Conservation (phyloP, 257 asterid species). For the Solanum neorickii region DNA sequence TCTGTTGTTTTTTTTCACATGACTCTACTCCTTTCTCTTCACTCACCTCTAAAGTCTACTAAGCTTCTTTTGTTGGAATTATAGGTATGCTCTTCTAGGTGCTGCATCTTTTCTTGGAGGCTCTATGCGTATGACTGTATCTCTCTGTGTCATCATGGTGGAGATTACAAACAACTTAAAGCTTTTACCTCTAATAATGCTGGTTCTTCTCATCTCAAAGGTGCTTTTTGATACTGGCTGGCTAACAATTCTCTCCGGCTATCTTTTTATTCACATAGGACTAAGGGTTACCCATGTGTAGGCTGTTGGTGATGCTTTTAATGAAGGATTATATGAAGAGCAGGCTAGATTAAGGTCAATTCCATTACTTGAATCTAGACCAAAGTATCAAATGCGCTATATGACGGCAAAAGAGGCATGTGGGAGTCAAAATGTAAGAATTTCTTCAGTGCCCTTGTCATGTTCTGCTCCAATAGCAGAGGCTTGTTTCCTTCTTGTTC, state of each 20-base stretch:
- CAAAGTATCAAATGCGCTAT: constrained; percentile 91
- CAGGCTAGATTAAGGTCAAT: constrained; percentile 87
- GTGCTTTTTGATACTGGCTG: constrained; percentile 13
- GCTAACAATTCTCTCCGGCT: not conserved
- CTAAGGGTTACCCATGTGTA: constrained; percentile 11
- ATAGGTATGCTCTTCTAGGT: constrained; percentile 91
- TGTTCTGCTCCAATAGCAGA: not conserved
- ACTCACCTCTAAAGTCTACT: not conserved
- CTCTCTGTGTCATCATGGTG: constrained; percentile 96
- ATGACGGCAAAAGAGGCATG: constrained; percentile 91
- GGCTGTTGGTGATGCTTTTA: constrained; percentile 99
- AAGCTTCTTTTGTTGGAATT: constrained; percentile 7
- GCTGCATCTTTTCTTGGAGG: constrained; percentile 99
- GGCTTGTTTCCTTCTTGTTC: not conserved
- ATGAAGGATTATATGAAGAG: constrained; percentile 94
- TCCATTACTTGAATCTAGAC: constrained; percentile 91
- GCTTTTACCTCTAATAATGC: constrained; percentile 93
- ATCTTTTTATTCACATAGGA: not conserved
- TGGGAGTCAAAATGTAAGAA: constrained; percentile 70
- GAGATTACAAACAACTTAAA: constrained; percentile 92
- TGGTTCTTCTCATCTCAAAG: constrained; percentile 97
- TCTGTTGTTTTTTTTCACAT: not conserved
- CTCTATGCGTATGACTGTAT: constrained; percentile 99
- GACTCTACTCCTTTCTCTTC: not conserved
- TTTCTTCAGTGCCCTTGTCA: not conserved